Evolutionary conservation across 805 yeast genomes (phyloP).

Genomic region (Helenozyma baotianmanensis): DNA sequence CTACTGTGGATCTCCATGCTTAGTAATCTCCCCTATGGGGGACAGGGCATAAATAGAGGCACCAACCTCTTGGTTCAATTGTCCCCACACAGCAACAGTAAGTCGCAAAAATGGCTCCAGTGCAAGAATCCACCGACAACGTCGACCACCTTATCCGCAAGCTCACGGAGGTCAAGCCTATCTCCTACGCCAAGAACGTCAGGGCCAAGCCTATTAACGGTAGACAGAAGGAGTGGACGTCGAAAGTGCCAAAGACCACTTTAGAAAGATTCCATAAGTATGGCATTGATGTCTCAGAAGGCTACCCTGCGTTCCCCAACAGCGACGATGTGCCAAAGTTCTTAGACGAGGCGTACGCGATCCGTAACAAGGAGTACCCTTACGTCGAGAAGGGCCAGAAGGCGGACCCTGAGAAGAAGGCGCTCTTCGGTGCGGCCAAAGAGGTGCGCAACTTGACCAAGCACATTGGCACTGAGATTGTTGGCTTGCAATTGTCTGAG

Average conservation of each 20-base stretch:
- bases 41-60: too few relatives aligned
- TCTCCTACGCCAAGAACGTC: not conserved
- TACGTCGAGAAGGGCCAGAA: slow-evolving; percentile 32
- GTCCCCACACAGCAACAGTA: too few relatives aligned
- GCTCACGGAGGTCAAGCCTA: not conserved
- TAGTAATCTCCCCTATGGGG: too few relatives aligned
- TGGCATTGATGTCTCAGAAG: slow-evolving; percentile 33
- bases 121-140: not conserved
- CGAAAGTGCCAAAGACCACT: slow-evolving; percentile 17
- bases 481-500: slow-evolving; percentile 42
- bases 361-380: slow-evolving; percentile 30
- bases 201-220: not conserved
- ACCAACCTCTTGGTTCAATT: too few relatives aligned
- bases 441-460: slow-evolving; percentile 41
- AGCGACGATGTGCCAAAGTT: slow-evolving; percentile 29
- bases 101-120: slow-evolving; percentile 1
- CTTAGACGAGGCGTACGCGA: slow-evolving; percentile 36
- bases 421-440: slow-evolving; percentile 37
- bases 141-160: not conserved
- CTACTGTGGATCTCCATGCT: not conserved
- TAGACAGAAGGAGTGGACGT: not conserved
- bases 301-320: slow-evolving; percentile 38
- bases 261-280: slow-evolving; percentile 26
- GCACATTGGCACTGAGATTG: slow-evolving; percentile 47
- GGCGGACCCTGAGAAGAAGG: slow-evolving; percentile 36